phyloP scores from a whole-genome alignment of 179 eudicot genomes.

The Silene coronaria region DNA sequence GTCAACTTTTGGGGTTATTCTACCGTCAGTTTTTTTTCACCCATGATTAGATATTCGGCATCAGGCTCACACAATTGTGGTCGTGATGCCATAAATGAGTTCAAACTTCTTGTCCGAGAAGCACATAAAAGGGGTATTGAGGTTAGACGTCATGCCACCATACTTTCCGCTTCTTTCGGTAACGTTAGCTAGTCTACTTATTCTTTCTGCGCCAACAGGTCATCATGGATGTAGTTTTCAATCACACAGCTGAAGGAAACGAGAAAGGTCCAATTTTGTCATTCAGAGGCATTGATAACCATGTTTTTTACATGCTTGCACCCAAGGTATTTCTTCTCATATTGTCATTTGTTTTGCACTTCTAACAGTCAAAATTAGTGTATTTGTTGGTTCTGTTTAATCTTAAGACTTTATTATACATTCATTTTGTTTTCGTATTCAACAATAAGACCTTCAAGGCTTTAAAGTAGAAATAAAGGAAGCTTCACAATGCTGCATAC shows the following conservation, averaged over 20 bases:
- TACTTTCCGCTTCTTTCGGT: slow-evolving; percentile 4
- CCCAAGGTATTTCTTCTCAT: slow-evolving; percentile 56
- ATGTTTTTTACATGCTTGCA: slow-evolving; percentile 92
- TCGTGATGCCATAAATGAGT: slow-evolving; percentile 75
- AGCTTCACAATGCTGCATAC: neutral
- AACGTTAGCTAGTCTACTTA: slow-evolving; percentile 19
- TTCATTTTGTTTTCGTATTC: neutral
- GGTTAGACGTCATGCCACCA: slow-evolving; percentile 42
- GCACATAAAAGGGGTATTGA: slow-evolving; percentile 95
- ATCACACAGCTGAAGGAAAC: slow-evolving; percentile 99
- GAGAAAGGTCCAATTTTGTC: slow-evolving; percentile 84
- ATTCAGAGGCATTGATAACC: slow-evolving; percentile 90
- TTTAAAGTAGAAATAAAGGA: neutral
- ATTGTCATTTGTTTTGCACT: neutral
- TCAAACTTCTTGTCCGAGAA: slow-evolving; percentile 85
- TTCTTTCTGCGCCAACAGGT: slow-evolving; percentile 45
- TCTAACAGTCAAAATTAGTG: neutral
- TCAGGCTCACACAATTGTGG: slow-evolving; percentile 67
- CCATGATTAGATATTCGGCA: slow-evolving; percentile 87
- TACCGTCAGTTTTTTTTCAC: slow-evolving; percentile 79
- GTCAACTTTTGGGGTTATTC: slow-evolving; percentile 99
- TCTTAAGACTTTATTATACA: neutral
- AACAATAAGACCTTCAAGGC: neutral
- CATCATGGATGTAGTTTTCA: slow-evolving; percentile 95
- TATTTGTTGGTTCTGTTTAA: neutral